Base-by-base conservation (phyloP, 345 rosid genomes). In the Pistacia vera region DNA sequence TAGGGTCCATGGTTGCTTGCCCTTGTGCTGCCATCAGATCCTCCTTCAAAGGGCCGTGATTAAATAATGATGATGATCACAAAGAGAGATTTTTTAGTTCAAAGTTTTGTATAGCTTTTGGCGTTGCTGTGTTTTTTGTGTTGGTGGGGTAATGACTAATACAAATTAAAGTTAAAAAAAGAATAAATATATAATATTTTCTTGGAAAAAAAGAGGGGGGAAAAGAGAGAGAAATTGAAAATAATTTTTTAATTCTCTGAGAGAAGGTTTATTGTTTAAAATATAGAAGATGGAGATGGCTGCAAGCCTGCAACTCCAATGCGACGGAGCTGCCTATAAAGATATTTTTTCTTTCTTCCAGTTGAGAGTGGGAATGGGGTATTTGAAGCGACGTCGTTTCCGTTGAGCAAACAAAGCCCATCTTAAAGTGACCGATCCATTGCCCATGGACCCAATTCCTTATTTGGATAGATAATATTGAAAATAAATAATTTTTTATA, bases 1-100 rank as follows among this genome's bases (percentile, higher is more conserved):
- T 82, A 41, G 89, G 55, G 77, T 92, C 99, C 78, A 95, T 88
- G 72, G 72, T 77, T 57, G 81, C 74, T 78, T 86, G 91, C 79
- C 84, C 84, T 63, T 84, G 94, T 60, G 88, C 49, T 35, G 90
- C 67, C 77, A 93, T 41, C 36, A 38, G 74, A 71, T 71, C 54
- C 74, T 46, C 81, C 62, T 60, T 62, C 74, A 69, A 78, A 69
- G 25, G 74, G 59, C 62, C 20, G 71, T 18, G 78, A 52, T 74
- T 30, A 28, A 79, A 30, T 30, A 73, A 58, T 11, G 18, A 44
- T 44, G 16, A 66, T 48, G 11, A 66, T 67, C 54, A 72, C 62
- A 35, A 28, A 4, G 17, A 11, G 25, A 28, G 16, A 54, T 44
- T 16, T 61, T 22, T 52, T 61, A 16, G 75, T 62, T 60, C 16